Conservation (phyloP, 768 basidiomycete genomes). For the Tylopilus intermedius region DNA sequence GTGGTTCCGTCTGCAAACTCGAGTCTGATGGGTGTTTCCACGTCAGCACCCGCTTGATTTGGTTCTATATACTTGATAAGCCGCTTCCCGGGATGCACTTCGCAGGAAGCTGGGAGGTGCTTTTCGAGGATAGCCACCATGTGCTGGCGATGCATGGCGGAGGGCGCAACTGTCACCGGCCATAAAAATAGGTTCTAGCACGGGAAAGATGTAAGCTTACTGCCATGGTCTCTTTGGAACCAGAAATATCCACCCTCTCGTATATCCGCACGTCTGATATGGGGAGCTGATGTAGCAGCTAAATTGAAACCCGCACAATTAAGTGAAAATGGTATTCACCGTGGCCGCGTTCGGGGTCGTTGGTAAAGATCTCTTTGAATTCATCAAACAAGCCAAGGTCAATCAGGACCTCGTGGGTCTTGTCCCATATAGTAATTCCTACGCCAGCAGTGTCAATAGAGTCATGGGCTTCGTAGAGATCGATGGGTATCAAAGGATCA, state of each 20-base stretch:
- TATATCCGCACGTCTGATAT: constrained; percentile 26
- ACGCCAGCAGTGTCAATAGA: constrained; percentile 38
- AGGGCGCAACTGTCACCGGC: constrained; percentile 3
- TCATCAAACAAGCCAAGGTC: constrained; percentile 40
- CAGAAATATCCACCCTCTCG: constrained; percentile 29
- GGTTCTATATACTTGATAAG: constrained; percentile 14
- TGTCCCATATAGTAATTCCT: constrained; percentile 43
- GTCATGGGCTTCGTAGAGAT: constrained; percentile 44
- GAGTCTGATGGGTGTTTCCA: constrained; percentile 4
- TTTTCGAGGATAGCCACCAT: constrained; percentile 15
- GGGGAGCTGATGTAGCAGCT: constrained; percentile 19
- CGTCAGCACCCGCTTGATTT: constrained; percentile 13
- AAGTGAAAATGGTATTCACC: constrained; percentile 12
- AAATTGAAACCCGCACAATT: constrained; percentile 1
- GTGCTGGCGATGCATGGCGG: constrained; percentile 20
- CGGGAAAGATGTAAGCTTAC: constrained; percentile 12
- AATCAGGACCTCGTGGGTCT: constrained; percentile 42
- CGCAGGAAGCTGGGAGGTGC: constrained; percentile 15
- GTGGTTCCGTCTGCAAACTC: constrained; percentile 12
- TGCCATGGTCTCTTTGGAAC: constrained; percentile 17
- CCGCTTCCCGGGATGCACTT: constrained; percentile 16
- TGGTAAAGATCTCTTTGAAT: constrained; percentile 16
- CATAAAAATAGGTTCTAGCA: neutral
- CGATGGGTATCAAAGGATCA: constrained; percentile 31
- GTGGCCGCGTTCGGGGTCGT: constrained; percentile 9